A percentile compares a stretch with the other conserved stretches of the same genome.
These are phyloP conservation scores for Somion occarium DNA, from an alignment of 1,284 basidiomycete genomes.

Conservation along the genomic window DNA sequence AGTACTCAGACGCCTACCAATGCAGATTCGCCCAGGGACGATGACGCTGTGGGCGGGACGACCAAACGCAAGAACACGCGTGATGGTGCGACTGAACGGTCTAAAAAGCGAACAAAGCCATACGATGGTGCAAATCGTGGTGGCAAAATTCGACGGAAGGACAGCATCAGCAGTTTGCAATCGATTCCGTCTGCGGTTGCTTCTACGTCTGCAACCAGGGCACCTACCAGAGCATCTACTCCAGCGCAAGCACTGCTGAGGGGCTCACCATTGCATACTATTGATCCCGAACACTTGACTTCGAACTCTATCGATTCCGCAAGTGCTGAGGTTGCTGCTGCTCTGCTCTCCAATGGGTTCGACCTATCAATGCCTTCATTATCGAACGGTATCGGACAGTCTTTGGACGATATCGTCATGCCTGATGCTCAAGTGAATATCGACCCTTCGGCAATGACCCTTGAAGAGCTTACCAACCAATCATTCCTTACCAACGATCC, in stretches of 20 bases:
- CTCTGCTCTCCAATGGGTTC: slow-evolving; percentile 14
- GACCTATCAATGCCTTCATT: slow-evolving; percentile 17
- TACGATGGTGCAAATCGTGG: slow-evolving; percentile 20
- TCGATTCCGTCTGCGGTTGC: slow-evolving; percentile 24
- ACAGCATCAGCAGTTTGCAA: slow-evolving; percentile 27
- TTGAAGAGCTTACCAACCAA: slow-evolving; percentile 14
- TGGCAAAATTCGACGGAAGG: slow-evolving; percentile 22
- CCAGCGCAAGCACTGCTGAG: slow-evolving; percentile 23
- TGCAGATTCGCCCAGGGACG: slow-evolving; percentile 17
- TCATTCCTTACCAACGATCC: slow-evolving; percentile 16
- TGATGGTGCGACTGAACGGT: slow-evolving; percentile 21
- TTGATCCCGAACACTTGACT: slow-evolving; percentile 17
- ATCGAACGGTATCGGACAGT: slow-evolving; percentile 9
- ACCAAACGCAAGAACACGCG: slow-evolving; percentile 22
- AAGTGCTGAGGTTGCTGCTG: slow-evolving; percentile 8
- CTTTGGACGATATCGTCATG: slow-evolving; percentile 26
- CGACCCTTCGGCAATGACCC: slow-evolving; percentile 14
- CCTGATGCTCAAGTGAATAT: slow-evolving; percentile 16
- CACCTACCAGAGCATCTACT: slow-evolving; percentile 23
- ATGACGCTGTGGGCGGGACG: slow-evolving; percentile 34
- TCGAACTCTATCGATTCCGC: slow-evolving; percentile 13
- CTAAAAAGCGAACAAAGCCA: slow-evolving; percentile 30
- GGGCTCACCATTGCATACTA: slow-evolving; percentile 20
- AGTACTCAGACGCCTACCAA: slow-evolving; percentile 19
- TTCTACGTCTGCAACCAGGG: slow-evolving; percentile 25